These are phyloP conservation scores for Fagopyrum homotropicum DNA, from an alignment of 148 eudicot species.

Conservation along the genomic window DNA sequence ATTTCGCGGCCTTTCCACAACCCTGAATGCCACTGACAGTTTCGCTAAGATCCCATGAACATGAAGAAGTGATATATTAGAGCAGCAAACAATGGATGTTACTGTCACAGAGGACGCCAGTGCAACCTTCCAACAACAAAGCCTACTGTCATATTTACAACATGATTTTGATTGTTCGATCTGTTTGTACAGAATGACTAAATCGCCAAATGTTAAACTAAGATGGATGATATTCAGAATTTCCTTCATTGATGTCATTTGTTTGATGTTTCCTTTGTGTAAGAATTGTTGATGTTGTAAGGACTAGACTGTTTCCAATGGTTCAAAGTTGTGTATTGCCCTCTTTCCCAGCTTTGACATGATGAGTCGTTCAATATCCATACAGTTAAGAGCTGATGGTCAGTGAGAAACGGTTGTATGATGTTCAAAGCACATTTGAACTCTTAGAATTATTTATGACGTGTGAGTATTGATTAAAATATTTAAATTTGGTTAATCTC, in stretches of 20 bases:
- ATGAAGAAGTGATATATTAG: too few relatives aligned
- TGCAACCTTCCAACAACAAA: too few relatives aligned
- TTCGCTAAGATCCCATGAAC: too few relatives aligned
- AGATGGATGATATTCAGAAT: background rate
- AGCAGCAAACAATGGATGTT: too few relatives aligned
- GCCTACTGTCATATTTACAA: background rate
- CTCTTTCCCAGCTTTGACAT: background rate
- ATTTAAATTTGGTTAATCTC: background rate
- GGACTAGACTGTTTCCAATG: background rate
- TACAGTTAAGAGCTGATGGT: background rate
- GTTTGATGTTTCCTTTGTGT: background rate
- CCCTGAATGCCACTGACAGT: too few relatives aligned
- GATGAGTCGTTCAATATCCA: background rate
- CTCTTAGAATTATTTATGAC: background rate
- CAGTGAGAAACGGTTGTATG: background rate
- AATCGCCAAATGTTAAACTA: background rate
- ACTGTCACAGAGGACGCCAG: too few relatives aligned
- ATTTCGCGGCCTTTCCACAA: too few relatives aligned
- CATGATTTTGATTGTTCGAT: background rate
- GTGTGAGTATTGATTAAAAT: background rate
- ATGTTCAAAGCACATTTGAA: background rate
- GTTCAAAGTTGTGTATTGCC: background rate
- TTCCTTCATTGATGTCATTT: background rate
- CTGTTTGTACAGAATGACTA: constrained; percentile 1
- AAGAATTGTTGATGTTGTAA: background rate